These are phyloP conservation scores for Talaromyces sp. DNA, from an alignment of 2,329 filamentous ascomycete genomes.

Conservation along the genomic window DNA sequence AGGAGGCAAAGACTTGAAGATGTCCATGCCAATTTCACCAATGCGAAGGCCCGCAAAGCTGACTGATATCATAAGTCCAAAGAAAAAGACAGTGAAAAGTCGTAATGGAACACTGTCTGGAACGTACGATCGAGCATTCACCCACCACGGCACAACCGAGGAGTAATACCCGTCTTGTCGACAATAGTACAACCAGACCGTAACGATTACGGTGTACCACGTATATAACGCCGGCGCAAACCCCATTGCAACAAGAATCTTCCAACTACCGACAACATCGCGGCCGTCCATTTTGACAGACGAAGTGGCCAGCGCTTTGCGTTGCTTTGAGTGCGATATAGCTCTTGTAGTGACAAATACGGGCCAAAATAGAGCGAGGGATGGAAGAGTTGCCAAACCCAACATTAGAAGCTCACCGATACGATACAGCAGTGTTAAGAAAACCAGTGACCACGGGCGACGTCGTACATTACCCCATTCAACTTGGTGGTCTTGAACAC, in stretches of 20 bases:
- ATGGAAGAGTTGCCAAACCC: slow-evolving; percentile 74
- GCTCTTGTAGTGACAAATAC: slow-evolving; percentile 79
- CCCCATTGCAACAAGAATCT: slow-evolving; percentile 78
- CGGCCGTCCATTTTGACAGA: slow-evolving; percentile 82
- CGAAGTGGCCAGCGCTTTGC: slow-evolving; percentile 75
- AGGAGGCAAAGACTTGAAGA: slow-evolving; percentile 87
- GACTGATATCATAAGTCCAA: slow-evolving; percentile 76
- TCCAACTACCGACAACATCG: slow-evolving; percentile 92
- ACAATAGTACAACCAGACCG: slow-evolving; percentile 73
- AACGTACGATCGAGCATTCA: slow-evolving; percentile 45
- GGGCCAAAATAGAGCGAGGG: slow-evolving; percentile 77
- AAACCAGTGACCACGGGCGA: slow-evolving; percentile 60
- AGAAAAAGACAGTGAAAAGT: slow-evolving; percentile 67
- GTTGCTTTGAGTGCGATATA: slow-evolving; percentile 76
- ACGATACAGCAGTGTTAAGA: slow-evolving; percentile 73
- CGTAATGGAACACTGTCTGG: slow-evolving; percentile 76
- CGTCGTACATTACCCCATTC: slow-evolving; percentile 73
- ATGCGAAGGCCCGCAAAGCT: slow-evolving; percentile 91
- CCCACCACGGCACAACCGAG: slow-evolving; percentile 12
- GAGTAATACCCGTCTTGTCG: slow-evolving; percentile 60
- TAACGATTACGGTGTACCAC: slow-evolving; percentile 69
- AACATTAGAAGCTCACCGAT: slow-evolving; percentile 70
- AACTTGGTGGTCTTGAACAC: slow-evolving; percentile 88
- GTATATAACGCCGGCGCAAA: slow-evolving; percentile 77
- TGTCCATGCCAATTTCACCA: slow-evolving; percentile 96